Evolutionary conservation across 164 flowering plant species (phyloP), one percentile per base, ranked within the genome.

Genomic region (Nelumbo lutea): DNA sequence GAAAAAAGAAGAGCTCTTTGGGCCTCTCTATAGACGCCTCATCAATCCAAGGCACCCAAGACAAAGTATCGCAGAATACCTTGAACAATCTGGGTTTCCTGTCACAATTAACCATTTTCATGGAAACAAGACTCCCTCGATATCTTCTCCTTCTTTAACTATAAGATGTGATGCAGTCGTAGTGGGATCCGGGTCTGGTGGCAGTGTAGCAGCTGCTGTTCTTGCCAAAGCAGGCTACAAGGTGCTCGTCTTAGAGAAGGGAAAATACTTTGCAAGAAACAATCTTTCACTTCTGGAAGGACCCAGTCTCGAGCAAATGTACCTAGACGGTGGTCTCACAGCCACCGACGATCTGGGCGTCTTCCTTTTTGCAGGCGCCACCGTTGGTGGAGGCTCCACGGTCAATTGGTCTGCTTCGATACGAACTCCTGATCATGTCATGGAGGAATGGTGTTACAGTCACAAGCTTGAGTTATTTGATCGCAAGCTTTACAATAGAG

Each of bases 331-430:
- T 11, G 94, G 93, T 1, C 5, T 86, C 42, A 3, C 84, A 0
- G 77, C 87, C 2, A 89, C 89, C 1, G 76, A 79, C 0, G 87
- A 90, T 42, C 66, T 78, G 63, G 73, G 81, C 1, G 80, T 79
- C 1, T 15, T 80, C 0, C 10, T 90, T 2, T 87, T 93, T 2
- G 90, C 98, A 0, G 98, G 95, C 7, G 86, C 98, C 0, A 86
- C 96, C 0, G 96, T 93, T 0, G 97, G 97, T 6, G 96, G 97
- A 13, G 97, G 96, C 42, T 86, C 96, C 1, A 72, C 96, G 8
- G 70, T 93, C 42, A 93, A 93, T 67, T 93, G 98, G 98, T 83
- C 93, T 0, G 93, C 96, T 58, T 85, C 93, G 0, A 79, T 93
- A 3, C 64, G 70, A 27, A 93, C 98, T 8, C 98, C 98, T 0